Conservation (phyloP, 2,329 filamentous ascomycete genomes). For the Cladobotryum protrusum region DNA sequence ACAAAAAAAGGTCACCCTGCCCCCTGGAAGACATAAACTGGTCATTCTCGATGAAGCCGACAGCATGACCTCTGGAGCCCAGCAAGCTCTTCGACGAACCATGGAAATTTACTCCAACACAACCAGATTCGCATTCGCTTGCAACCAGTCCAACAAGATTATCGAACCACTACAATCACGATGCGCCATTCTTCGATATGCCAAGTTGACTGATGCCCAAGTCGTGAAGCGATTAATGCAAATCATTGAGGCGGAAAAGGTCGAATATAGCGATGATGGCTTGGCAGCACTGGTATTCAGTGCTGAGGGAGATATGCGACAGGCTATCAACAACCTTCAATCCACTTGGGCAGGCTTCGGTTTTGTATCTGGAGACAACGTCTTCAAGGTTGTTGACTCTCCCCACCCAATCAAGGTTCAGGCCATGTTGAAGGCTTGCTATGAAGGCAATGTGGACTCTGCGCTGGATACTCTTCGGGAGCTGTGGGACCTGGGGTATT, state of each 20-base stretch:
- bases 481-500: constrained; percentile 91
- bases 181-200: constrained; percentile 92
- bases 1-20: constrained; percentile 96
- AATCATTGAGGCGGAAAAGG: constrained; percentile 86
- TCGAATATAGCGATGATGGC: constrained; percentile 87
- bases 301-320: constrained; percentile 96
- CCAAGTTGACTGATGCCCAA: constrained; percentile 85
- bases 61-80: constrained; percentile 94
- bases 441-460: constrained; percentile 83
- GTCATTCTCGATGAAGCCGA: constrained; percentile 98
- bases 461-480: constrained; percentile 83
- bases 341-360: constrained; percentile 90
- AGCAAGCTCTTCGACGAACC: constrained; percentile 87
- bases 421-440: constrained; percentile 95
- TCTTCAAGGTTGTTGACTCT: constrained; percentile 95
- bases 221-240: constrained; percentile 86
- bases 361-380: constrained; percentile 95
- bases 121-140: constrained; percentile 94
- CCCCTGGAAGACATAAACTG: constrained; percentile 84
- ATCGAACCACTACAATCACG: constrained; percentile 97
- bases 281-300: constrained; percentile 94
- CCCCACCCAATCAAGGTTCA: constrained; percentile 98
- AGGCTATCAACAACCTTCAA: constrained; percentile 97
- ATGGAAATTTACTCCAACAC: constrained; percentile 99
- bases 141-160: constrained; percentile 98